phyloP scores from a whole-genome alignment of 106 monocot species.

The Dioscorea alata region DNA sequence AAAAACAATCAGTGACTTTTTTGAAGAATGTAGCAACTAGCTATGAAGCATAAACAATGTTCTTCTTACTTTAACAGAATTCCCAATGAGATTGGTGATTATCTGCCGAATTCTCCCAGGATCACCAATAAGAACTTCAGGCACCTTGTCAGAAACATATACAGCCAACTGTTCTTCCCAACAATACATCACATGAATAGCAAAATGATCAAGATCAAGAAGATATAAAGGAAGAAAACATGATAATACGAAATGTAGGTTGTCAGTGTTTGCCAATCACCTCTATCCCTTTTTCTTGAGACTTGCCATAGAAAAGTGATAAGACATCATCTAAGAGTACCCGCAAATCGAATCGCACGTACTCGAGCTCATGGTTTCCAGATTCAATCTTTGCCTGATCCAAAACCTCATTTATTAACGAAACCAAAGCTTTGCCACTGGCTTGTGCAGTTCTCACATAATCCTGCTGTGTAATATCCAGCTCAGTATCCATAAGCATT shows the following conservation, averaged over 20 bases:
- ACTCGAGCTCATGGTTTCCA: conserved; percentile 97
- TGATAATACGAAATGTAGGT: not conserved
- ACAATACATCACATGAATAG: not conserved
- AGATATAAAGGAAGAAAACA: not conserved
- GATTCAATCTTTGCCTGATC: conserved; percentile 99
- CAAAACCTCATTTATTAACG: conserved; percentile 94
- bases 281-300: conserved; percentile 97
- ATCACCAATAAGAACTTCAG: conserved; percentile 81
- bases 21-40: not conserved
- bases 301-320: conserved; percentile 89
- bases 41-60: not conserved
- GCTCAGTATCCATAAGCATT: conserved; percentile 95
- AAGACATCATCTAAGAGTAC: conserved; percentile 83
- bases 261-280: conserved; percentile 19
- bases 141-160: conserved; percentile 88
- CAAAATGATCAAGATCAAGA: not conserved
- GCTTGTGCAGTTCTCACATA: conserved; percentile 97
- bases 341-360: conserved; percentile 74
- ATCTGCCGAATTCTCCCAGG: conserved; percentile 89
- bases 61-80: conserved; percentile 82
- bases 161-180: conserved; percentile 59
- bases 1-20: not conserved
- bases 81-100: conserved; percentile 95
- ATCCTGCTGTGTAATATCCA: conserved; percentile 94
- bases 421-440: conserved; percentile 94